These are phyloP conservation scores for Arxiozyma bovina DNA, from an alignment of 1,139 yeast species.

Conservation along the genomic window DNA sequence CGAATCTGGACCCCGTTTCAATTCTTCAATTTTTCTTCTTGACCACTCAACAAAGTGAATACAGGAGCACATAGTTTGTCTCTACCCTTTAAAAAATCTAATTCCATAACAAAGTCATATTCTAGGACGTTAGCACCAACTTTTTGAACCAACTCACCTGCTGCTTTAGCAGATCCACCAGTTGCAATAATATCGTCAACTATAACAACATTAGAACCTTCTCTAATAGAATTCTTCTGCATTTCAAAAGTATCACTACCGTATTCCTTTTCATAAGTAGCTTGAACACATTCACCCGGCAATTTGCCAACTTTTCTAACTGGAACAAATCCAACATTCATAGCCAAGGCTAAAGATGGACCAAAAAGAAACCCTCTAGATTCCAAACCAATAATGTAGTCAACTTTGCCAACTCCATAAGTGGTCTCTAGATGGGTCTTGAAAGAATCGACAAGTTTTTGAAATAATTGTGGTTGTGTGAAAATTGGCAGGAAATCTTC, in stretches of 20 bases:
- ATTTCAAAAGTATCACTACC: conserved; percentile 85
- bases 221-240: conserved; percentile 73
- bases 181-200: conserved; percentile 97
- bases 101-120: conserved; percentile 83
- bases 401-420: conserved; percentile 51
- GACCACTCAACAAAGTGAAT: conserved; percentile 81
- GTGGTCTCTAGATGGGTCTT: conserved; percentile 57
- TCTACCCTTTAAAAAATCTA: conserved; percentile 90
- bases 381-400: conserved; percentile 88
- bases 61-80: conserved; percentile 78
- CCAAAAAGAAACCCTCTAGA: conserved; percentile 96
- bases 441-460: conserved; percentile 72
- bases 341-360: conserved; percentile 83
- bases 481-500: conserved; percentile 95
- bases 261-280: conserved; percentile 81
- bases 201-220: conserved; percentile 70
- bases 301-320: conserved; percentile 91
- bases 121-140: conserved; percentile 65
- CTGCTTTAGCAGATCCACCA: conserved; percentile 93
- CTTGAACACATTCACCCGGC: conserved; percentile 74
- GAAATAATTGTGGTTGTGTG: conserved; percentile 70
- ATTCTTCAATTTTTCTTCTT: conserved; percentile 41
- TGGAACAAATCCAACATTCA: conserved; percentile 87
- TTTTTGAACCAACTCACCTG: conserved; percentile 71
- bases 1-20: neutral